Base-by-base conservation (phyloP, 2,329 filamentous ascomycete genomes). In the Neocucurbitaria cava region DNA sequence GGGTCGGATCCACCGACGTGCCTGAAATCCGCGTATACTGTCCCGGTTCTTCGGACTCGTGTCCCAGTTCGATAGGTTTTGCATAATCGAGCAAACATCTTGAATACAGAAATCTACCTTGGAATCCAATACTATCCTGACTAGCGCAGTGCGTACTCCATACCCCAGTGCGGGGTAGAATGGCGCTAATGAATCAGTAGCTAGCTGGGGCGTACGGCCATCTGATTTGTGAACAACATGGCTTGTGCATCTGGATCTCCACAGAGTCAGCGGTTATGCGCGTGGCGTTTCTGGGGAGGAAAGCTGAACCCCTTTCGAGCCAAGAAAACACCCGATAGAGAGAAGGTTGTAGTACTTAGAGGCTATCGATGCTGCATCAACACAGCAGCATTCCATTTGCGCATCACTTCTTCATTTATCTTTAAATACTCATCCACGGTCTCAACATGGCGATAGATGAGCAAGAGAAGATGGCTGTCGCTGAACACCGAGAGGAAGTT, bases 381-480 rank as follows among this genome's bases (percentile, higher is more conserved):
- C 13, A 8, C 13, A 26, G 5, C 24, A 26, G 24, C 24, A 5
- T 9, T 26, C 9, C 24, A 5, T 26, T 13, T 13, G 26, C n/a
- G 10, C 26, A 31, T 31, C 41, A 9, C 41, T 17, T 18, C 17
- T 38, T 18, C 5, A 10, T 18, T 20, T 9, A 40, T 36, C 36
- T 24, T 21, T 21, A 18, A 23, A 9, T 18, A 3, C 9, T 24
- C 36, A 40, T 8, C 5, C 15, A 10, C 3, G 23, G 18, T 40
- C 15, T 23, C 36, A 35, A 20, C 9, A 45, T 45, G 42, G 28
- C 42, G 10, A 13, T 50, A 44, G 31, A 59, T 21, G 39, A 52
- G 9, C 44, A 48, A 13, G 44, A 49, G 24, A 49, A 48, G 33
- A 31, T 44, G 4, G 39, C 43, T 17, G 9, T 20, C 42, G 15